Percentiles rank a stretch among this genome's conserved stretches.
Conservation (phyloP, 495 filamentous ascomycete genomes). For the Talaromyces nanjingensis region DNA sequence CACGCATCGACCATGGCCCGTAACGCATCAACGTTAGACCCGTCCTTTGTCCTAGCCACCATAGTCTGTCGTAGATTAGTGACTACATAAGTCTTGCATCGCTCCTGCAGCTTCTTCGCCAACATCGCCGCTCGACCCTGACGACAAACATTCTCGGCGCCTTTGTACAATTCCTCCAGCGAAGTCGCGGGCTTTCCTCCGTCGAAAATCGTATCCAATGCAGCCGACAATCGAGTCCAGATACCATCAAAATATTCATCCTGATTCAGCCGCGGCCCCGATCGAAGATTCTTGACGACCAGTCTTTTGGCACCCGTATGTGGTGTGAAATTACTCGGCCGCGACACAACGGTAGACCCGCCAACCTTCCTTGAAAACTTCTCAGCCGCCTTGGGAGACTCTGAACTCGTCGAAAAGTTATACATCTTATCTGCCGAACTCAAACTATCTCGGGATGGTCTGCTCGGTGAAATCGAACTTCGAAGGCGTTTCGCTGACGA, state of each 20-base stretch:
- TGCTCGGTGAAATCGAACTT: slow-evolving; percentile 22
- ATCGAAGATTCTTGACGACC: slow-evolving; percentile 77
- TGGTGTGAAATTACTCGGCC: slow-evolving; percentile 34
- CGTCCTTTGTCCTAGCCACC: slow-evolving; percentile 36
- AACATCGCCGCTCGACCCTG: slow-evolving; percentile 61
- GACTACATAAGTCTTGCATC: slow-evolving; percentile 57
- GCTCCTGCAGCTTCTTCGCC: slow-evolving; percentile 51
- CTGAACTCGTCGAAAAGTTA: slow-evolving; percentile 37
- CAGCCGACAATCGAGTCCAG: slow-evolving; percentile 63
- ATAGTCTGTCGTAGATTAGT: slow-evolving; percentile 49
- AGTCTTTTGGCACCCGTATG: slow-evolving; percentile 68
- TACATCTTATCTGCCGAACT: slow-evolving; percentile 38
- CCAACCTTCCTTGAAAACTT: slow-evolving; percentile 20
- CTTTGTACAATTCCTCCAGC: slow-evolving; percentile 81
- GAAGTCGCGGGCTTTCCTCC: slow-evolving; percentile 55
- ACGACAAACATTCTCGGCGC: slow-evolving; percentile 83
- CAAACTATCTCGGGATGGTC: slow-evolving; percentile 6
- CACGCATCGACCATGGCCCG: slow-evolving; percentile 61
- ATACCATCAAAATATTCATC: slow-evolving; percentile 66
- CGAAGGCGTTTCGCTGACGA: slow-evolving; percentile 36
- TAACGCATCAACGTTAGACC: slow-evolving; percentile 56
- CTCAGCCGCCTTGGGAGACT: slow-evolving; percentile 21
- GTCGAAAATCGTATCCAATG: slow-evolving; percentile 65
- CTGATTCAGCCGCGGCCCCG: slow-evolving; percentile 47
- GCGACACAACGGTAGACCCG: slow-evolving; percentile 17